These are phyloP conservation scores for Suaeda aralocaspica DNA, from an alignment of 148 eudicot species.

Conservation along the genomic window DNA sequence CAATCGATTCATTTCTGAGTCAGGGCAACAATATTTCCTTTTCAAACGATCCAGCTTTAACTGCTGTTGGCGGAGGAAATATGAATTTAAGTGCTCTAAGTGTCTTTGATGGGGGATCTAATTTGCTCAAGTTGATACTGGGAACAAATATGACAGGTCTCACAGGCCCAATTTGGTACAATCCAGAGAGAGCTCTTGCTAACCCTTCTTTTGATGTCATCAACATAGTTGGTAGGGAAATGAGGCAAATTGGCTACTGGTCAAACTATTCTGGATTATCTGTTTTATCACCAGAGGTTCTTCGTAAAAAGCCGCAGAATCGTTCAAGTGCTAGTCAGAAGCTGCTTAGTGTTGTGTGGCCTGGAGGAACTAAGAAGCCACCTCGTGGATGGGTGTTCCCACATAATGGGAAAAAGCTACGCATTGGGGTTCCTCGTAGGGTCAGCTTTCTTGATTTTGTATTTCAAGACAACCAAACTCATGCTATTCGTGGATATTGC, in stretches of 20 bases:
- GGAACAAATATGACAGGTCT: constrained; percentile 33
- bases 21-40: constrained; percentile 48
- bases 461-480: constrained; percentile 27
- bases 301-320: constrained; percentile 28
- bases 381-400: constrained; percentile 55
- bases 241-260: constrained; percentile 47
- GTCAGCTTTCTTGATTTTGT: constrained; percentile 43
- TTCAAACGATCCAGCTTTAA: constrained; percentile 38
- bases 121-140: constrained; percentile 37
- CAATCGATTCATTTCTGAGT: constrained; percentile 35
- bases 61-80: constrained; percentile 30
- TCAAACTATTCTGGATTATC: constrained; percentile 49
- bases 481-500: constrained; percentile 35
- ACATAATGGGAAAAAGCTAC: constrained; percentile 33
- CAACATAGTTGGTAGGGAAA: constrained; percentile 33
- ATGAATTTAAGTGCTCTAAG: constrained; percentile 48
- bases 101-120: constrained; percentile 45
- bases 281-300: constrained; percentile 36
- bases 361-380: constrained; percentile 30
- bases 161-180: constrained; percentile 36
- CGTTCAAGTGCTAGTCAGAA: constrained; percentile 33
- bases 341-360: constrained; percentile 42
- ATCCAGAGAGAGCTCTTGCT: constrained; percentile 24
- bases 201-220: constrained; percentile 46
- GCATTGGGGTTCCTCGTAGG: constrained; percentile 43